Conservation (phyloP, 345 rosid species). For the Ailanthus altissimus region DNA sequence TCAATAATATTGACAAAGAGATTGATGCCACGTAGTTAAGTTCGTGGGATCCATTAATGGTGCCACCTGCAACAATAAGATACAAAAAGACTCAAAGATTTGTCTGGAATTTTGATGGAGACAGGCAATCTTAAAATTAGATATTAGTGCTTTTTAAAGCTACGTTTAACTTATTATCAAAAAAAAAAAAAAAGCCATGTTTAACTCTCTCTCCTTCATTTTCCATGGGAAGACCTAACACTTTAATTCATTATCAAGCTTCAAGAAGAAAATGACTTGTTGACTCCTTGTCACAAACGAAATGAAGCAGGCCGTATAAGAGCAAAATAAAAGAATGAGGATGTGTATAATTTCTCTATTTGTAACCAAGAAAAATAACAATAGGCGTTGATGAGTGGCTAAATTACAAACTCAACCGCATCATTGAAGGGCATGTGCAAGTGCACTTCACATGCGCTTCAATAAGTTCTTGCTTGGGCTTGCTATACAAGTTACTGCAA, state of each 20-base stretch:
- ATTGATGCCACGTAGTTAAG: background rate
- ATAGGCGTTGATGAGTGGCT: background rate
- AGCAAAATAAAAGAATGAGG: too few species aligned
- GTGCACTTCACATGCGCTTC: conserved; percentile 14
- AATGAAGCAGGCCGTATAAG: too few species aligned
- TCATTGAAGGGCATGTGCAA: conserved; percentile 11
- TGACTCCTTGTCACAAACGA: too few species aligned
- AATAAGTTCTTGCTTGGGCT: background rate
- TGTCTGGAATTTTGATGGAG: conserved; percentile 1
- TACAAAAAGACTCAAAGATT: background rate
- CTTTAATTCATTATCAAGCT: conserved; percentile 12
- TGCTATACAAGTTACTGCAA: background rate
- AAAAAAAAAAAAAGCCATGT: background rate
- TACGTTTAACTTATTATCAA: background rate
- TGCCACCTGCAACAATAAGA: background rate
- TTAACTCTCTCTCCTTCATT: background rate
- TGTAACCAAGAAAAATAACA: too few species aligned
- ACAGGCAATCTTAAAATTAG: background rate
- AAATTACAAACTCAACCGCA: background rate
- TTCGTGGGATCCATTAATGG: background rate
- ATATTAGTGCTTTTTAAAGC: background rate
- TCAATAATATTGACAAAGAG: background rate
- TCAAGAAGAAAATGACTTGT: conserved; percentile 1
- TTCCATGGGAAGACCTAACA: conserved; percentile 18
- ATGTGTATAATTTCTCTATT: too few species aligned